These are phyloP conservation scores for Vicia villosa DNA, from an alignment of 306 rosid genomes.

Conservation along the genomic window DNA sequence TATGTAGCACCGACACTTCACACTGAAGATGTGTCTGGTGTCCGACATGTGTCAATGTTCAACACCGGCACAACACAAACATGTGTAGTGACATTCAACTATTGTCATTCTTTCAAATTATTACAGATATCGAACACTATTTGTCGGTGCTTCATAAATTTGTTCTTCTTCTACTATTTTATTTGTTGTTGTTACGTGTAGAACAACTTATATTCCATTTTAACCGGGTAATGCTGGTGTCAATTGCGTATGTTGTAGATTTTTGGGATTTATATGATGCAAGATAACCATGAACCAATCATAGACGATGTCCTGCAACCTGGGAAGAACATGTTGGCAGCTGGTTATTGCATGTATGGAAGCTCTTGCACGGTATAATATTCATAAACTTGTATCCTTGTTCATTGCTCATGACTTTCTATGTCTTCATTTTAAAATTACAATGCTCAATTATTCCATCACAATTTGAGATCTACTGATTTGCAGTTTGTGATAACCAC, in stretches of 20 bases:
- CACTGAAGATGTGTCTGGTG: background rate
- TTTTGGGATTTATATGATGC: conserved; percentile 80
- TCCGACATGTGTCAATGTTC: background rate
- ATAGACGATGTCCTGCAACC: conserved; percentile 86
- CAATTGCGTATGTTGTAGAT: conserved; percentile 59
- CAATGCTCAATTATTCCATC: background rate
- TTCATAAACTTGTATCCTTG: conserved; percentile 7
- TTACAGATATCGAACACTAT: background rate
- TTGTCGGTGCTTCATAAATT: background rate
- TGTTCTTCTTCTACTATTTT: background rate
- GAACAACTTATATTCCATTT: conserved; percentile 23
- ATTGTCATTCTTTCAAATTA: background rate
- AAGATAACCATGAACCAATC: conserved; percentile 62
- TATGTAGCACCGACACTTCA: background rate
- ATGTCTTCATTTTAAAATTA: conserved; percentile 25
- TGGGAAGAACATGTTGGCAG: conserved; percentile 90
- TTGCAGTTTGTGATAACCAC: conserved; percentile 81
- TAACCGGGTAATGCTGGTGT: conserved; percentile 25
- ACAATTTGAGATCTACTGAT: conserved; percentile 31
- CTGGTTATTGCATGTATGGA: conserved; percentile 99
- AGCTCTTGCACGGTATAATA: conserved; percentile 93
- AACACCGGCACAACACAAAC: background rate
- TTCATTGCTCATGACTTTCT: conserved; percentile 2
- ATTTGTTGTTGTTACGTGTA: background rate
- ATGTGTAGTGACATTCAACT: background rate